phyloP scores from a whole-genome alignment of 768 basidiomycete species.

The Floccularia luteovirens region DNA sequence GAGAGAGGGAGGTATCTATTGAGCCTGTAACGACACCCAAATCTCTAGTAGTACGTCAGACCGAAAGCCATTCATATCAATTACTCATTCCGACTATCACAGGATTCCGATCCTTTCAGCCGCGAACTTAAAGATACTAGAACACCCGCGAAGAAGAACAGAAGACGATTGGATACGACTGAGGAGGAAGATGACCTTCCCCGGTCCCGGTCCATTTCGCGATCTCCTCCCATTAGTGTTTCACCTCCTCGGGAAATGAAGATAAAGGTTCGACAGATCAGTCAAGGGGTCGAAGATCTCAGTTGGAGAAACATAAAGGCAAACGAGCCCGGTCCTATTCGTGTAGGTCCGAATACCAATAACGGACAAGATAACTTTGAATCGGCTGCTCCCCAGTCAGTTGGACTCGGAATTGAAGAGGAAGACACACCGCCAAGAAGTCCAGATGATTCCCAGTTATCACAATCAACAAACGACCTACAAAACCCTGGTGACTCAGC shows the following conservation, averaged over 20 bases:
- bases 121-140: constrained; percentile 44
- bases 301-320: constrained; percentile 53
- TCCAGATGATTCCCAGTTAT: constrained; percentile 12
- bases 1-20: constrained; percentile 71
- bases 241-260: constrained; percentile 79
- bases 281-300: constrained; percentile 72
- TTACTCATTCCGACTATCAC: too few relatives aligned
- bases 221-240: constrained; percentile 37
- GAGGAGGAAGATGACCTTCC: constrained; percentile 44
- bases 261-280: constrained; percentile 65
- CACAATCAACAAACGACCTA: constrained; percentile 12
- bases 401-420: constrained; percentile 5
- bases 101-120: constrained; percentile 32
- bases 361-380: background rate
- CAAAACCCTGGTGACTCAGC: constrained; percentile 9
- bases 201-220: constrained; percentile 33
- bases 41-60: constrained; percentile 28
- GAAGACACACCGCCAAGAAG: constrained; percentile 16
- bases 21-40: constrained; percentile 55
- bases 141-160: constrained; percentile 73
- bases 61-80: too few relatives aligned
- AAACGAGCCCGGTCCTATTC: constrained; percentile 2
- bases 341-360: too few relatives aligned
- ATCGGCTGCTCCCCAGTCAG: background rate
- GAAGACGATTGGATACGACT: constrained; percentile 51